These are phyloP conservation scores for Juncus inflexus DNA, from an alignment of 176 grass and related monocot genomes.

Conservation along the genomic window DNA sequence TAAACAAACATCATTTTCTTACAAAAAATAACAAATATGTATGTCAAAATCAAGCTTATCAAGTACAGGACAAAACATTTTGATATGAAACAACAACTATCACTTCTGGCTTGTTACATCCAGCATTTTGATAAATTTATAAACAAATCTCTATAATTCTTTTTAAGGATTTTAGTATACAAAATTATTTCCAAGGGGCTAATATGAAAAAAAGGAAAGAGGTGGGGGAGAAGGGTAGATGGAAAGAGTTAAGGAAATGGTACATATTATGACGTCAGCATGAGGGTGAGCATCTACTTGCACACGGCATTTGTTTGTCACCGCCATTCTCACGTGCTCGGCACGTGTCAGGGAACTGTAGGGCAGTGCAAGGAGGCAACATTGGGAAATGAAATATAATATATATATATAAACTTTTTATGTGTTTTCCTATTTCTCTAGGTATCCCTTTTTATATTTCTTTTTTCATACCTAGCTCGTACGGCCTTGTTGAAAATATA, in stretches of 20 bases:
- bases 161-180: no score
- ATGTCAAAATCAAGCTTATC: no score
- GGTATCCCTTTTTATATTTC: slow-evolving; percentile 2
- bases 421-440: slow-evolving; percentile 19
- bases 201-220: slow-evolving; percentile 1
- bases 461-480: slow-evolving; percentile 3
- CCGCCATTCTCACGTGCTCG: slow-evolving; percentile 39
- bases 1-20: no score
- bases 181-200: neutral
- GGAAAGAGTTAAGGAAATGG: slow-evolving; percentile 9
- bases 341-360: slow-evolving; percentile 37
- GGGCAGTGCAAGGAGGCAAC: neutral
- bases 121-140: no score
- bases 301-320: slow-evolving; percentile 22
- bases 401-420: neutral
- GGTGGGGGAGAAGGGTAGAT: slow-evolving; percentile 26
- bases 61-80: no score
- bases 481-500: slow-evolving; percentile 9
- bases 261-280: slow-evolving; percentile 41
- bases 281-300: slow-evolving; percentile 26
- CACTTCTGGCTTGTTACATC: no score
- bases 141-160: no score
- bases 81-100: no score
- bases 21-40: no score
- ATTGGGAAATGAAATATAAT: slow-evolving; percentile 19